phyloP scores from a whole-genome alignment of 371 early-diverging fungal genomes.

The Phascolomyces articulosus region DNA sequence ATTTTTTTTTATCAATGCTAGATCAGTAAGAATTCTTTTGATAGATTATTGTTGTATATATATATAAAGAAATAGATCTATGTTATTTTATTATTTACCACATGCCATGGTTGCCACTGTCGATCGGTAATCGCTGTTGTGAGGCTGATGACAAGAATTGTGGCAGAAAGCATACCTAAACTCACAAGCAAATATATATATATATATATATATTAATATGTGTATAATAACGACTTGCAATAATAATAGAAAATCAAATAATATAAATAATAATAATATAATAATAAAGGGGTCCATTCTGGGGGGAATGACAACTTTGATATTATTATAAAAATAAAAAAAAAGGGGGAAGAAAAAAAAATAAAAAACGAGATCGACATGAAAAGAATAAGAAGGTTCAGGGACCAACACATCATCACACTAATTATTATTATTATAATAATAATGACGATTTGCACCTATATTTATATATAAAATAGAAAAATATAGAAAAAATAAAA shows the following conservation, averaged over 20 bases:
- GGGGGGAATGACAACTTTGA: too few relatives aligned
- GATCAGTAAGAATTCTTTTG: too few relatives aligned
- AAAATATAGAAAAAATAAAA: neutral
- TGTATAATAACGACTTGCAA: too few relatives aligned
- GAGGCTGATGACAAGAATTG: constrained; percentile 43
- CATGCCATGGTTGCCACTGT: constrained; percentile 25
- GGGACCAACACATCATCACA: too few relatives aligned
- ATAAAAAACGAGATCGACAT: neutral
- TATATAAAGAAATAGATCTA: neutral
- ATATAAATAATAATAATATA: neutral
- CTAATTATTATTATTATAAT: too few relatives aligned
- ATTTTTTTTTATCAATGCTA: too few relatives aligned
- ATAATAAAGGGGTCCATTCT: too few relatives aligned
- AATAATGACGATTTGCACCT: neutral
- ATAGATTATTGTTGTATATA: too few relatives aligned
- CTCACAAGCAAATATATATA: neutral
- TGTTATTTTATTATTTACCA: too few relatives aligned
- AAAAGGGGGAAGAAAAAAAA: neutral
- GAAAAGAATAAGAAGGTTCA: too few relatives aligned
- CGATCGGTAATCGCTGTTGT: constrained; percentile 33
- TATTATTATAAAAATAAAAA: neutral
- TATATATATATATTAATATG: neutral
- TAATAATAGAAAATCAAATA: neutral
- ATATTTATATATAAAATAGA: neutral
- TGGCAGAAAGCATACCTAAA: constrained; percentile 45